These are phyloP conservation scores for Pseudopyrenochaeta lycopersici DNA, from an alignment of 2,329 filamentous ascomycete genomes.

Conservation along the genomic window DNA sequence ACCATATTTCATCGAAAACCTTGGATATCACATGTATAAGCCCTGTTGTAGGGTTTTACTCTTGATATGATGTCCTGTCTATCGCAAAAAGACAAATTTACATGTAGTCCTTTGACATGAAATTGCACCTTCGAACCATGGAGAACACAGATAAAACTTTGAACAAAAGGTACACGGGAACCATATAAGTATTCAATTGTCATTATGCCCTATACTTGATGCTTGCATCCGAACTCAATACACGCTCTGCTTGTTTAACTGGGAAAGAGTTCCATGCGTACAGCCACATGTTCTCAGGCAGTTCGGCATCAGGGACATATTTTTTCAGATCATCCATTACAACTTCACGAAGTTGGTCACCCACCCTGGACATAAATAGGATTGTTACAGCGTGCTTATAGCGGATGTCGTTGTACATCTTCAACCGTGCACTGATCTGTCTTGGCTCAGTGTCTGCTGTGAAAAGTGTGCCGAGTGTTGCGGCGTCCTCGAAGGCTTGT, in stretches of 20 bases:
- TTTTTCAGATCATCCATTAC: constrained; percentile 4
- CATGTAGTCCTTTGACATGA: too few species aligned
- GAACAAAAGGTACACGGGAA: too few species aligned
- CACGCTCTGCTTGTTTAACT: constrained; percentile 1
- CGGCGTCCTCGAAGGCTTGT: constrained; percentile 21
- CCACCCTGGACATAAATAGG: constrained; percentile 11
- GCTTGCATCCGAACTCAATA: too few species aligned
- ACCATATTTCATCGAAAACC: too few species aligned
- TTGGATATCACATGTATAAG: too few species aligned
- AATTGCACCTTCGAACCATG: too few species aligned
- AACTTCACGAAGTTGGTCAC: constrained; percentile 1
- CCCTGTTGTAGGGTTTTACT: too few species aligned
- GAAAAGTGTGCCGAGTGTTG: constrained; percentile 13
- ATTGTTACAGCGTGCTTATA: constrained; percentile 6
- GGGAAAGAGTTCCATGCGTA: constrained; percentile 12
- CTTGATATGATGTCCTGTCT: too few species aligned
- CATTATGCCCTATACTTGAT: too few species aligned
- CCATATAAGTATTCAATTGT: too few species aligned
- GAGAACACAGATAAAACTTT: too few species aligned
- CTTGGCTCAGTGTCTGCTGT: constrained; percentile 3
- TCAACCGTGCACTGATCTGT: constrained; percentile 8
- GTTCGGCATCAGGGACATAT: constrained; percentile 4
- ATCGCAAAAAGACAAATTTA: too few species aligned
- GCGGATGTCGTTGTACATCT: constrained; percentile 15
- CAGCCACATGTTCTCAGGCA: constrained; percentile 7